These are phyloP conservation scores for Phytopythium chamaehyphon DNA, from an alignment of 352 stramenopile genomes.

Conservation along the genomic window DNA sequence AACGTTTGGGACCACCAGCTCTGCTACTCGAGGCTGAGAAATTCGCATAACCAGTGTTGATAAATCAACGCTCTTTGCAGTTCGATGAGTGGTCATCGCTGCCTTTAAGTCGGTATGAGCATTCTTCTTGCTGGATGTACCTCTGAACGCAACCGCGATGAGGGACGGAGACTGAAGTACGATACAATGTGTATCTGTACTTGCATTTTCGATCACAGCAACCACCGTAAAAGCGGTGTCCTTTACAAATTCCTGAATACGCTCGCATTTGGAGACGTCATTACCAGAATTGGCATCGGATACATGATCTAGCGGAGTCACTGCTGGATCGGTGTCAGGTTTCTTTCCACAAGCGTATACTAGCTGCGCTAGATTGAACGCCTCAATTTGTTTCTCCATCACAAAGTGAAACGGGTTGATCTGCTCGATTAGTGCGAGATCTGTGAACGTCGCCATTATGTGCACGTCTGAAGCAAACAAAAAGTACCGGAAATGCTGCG, in stretches of 20 bases:
- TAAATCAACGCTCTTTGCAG: conserved; percentile 22
- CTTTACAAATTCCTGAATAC: conserved; percentile 22
- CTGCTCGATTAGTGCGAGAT: conserved; percentile 12
- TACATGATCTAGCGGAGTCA: neutral
- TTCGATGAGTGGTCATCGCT: conserved; percentile 22
- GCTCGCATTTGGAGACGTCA: neutral
- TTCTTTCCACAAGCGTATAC: conserved; percentile 34
- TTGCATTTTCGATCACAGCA: conserved; percentile 27
- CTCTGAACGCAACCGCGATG: conserved; percentile 36
- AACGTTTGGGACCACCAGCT: neutral
- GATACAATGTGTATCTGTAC: conserved; percentile 38
- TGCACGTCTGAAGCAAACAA: conserved; percentile 31
- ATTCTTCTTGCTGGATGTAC: conserved; percentile 40
- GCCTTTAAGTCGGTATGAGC: conserved; percentile 34
- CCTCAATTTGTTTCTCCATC: conserved; percentile 30
- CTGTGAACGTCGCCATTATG: conserved; percentile 22
- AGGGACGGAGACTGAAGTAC: conserved; percentile 21
- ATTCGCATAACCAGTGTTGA: conserved; percentile 7
- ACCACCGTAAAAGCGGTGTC: conserved; percentile 20
- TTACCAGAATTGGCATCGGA: conserved; percentile 6
- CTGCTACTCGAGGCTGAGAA: no score
- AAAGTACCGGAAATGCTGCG: conserved; percentile 32
- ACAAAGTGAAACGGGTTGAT: conserved; percentile 32
- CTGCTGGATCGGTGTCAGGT: neutral
- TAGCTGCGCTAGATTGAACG: conserved; percentile 45